Evolutionary conservation across 139 green algal species (phyloP), one percentile per base, ranked within the genome.

Genomic region (Chlorella sp.): DNA sequence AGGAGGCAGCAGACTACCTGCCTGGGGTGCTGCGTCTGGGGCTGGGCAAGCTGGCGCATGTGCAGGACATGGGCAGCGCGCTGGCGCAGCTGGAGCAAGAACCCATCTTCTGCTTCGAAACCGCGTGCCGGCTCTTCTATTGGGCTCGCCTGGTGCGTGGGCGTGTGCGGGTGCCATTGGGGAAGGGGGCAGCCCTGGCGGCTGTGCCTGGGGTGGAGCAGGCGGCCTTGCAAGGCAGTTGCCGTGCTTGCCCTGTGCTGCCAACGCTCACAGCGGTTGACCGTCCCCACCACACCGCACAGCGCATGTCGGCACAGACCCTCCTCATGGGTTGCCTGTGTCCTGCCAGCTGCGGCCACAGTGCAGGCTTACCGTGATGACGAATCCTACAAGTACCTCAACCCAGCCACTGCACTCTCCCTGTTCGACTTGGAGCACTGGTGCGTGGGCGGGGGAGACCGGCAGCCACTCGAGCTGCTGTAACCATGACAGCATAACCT

Each of bases 71-170:
- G 42, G 15, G 22, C 16, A 39, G 15, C 19, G 85, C 85, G 15
- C 42, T 53, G 32, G 19, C 48, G 40, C 69, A 81, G 69, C 85
- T 89, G 68, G 7, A 24, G 40, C 40, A 68, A 2, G 85, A 89
- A n/a, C 85, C 85, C 16, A 71, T 89, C 9, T 82, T 89, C 53
- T 89, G 85, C 34, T 14, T 89, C 30, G 69, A 89, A n/a, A 82
- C 85, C 28, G 81, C 57, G 5, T 28, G 73, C 12, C n/a, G n/a
- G 40, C 36, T 57, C 22, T 78, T 21, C 32, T 39, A 76, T n/a
- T 86, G 57, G 57, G 5, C 32, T 0, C n/a, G 57, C 26, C 57
- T 75, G 57, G 42, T 37, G 26, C 14, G 30, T 37, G 22, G 66
- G 24, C 26, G 7, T 30, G 5, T 80, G 73, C 9, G 30, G 73